Evolutionary conservation across 495 filamentous ascomycete genomes (phyloP).

Genomic region (Aspergillus saccharolyticus): DNA sequence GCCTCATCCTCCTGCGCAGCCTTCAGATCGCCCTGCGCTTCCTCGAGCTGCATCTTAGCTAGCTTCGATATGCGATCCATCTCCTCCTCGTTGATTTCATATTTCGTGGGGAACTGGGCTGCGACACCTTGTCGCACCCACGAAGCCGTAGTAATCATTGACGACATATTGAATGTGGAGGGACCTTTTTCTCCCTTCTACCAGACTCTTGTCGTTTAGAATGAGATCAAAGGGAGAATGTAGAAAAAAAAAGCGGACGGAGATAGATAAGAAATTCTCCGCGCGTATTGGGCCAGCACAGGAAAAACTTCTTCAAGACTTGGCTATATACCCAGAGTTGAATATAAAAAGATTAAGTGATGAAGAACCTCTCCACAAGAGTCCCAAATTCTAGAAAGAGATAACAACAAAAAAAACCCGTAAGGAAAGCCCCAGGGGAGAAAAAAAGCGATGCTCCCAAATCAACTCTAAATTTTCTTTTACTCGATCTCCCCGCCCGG

Average conservation of each 20-base stretch:
- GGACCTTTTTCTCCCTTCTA: too few relatives aligned
- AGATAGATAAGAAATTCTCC: slow-evolving; percentile 6
- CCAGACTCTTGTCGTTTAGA: background rate
- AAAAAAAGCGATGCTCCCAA: slow-evolving; percentile 7
- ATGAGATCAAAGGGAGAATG: slow-evolving; percentile 4
- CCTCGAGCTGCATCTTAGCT: slow-evolving; percentile 86
- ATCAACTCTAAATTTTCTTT: slow-evolving; percentile 31
- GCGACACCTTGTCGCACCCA: slow-evolving; percentile 96
- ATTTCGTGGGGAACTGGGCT: slow-evolving; percentile 83
- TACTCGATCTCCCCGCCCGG: slow-evolving; percentile 22
- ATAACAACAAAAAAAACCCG: too few relatives aligned
- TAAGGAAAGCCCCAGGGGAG: background rate
- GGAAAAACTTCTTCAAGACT: slow-evolving; percentile 1
- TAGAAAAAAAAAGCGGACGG: background rate
- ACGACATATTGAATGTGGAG: slow-evolving; percentile 42
- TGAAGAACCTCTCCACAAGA: too few relatives aligned
- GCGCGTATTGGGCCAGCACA: background rate
- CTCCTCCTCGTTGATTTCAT: slow-evolving; percentile 88
- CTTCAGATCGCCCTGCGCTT: slow-evolving; percentile 80
- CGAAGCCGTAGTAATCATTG: slow-evolving; percentile 89
- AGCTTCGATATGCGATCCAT: slow-evolving; percentile 84
- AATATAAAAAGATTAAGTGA: too few relatives aligned
- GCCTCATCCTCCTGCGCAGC: slow-evolving; percentile 46
- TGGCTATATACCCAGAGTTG: too few relatives aligned
- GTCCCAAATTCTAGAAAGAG: too few relatives aligned